Percentiles rank a stretch among this genome's conserved stretches.
Conservation (phyloP, 129 eudicot genomes). For the Artemisia tridentata region DNA sequence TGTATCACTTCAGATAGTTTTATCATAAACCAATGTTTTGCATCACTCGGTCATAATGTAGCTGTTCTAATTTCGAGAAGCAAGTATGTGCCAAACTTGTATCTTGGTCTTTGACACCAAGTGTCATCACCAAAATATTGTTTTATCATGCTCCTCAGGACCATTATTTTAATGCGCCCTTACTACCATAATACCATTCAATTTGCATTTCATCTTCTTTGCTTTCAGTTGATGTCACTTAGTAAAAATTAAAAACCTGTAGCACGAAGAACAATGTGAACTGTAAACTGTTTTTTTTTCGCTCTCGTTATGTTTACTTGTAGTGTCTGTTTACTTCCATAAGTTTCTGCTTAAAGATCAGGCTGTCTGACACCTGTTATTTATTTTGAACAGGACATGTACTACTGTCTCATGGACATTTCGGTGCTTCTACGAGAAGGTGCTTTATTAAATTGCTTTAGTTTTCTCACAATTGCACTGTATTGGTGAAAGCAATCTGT, state of each 20-base stretch:
- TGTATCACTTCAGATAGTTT: constrained; percentile 4
- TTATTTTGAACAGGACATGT: constrained; percentile 70
- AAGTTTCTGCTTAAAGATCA: background rate
- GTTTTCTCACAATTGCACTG: constrained; percentile 7
- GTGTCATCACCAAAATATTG: background rate
- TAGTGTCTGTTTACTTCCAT: constrained; percentile 8
- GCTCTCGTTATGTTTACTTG: background rate
- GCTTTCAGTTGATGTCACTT: constrained; percentile 6
- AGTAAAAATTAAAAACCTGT: background rate
- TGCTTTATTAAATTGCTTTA: constrained; percentile 20
- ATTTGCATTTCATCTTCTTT: background rate
- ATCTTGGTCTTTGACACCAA: constrained; percentile 11
- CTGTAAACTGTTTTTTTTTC: background rate
- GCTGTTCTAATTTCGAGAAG: constrained; percentile 1
- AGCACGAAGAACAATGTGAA: background rate
- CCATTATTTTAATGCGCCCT: background rate
- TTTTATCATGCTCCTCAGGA: background rate
- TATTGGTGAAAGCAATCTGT: constrained; percentile 1
- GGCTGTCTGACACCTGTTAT: constrained; percentile 19
- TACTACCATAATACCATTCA: background rate
- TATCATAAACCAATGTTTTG: background rate
- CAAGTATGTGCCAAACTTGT: constrained; percentile 1
- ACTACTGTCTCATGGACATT: constrained; percentile 98
- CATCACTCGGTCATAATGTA: background rate
- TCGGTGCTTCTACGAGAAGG: constrained; percentile 94